Percentiles rank a stretch among this genome's conserved stretches.
These are phyloP conservation scores for Tetraselmis chui DNA, from an alignment of 139 green algal species.

Conservation along the genomic window DNA sequence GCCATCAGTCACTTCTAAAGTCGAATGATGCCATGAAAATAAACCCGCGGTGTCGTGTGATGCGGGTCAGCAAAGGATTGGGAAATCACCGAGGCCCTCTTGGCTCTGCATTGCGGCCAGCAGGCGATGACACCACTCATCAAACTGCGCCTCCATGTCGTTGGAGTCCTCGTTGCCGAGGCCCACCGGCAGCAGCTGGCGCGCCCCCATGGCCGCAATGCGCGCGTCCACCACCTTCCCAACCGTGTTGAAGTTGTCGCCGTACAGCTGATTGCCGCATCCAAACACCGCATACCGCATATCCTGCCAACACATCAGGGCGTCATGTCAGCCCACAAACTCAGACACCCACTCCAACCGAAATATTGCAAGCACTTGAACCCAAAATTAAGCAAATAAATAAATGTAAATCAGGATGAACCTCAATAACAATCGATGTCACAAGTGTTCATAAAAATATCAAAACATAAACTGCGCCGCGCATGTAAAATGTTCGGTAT, in stretches of 20 bases:
- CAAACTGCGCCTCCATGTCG: constrained; percentile 33
- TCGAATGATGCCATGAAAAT: background rate
- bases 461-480: no score
- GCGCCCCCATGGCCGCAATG: constrained; percentile 34
- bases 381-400: no score
- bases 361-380: no score
- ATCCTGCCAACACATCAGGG: no score
- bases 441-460: no score
- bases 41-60: background rate
- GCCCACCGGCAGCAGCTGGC: constrained; percentile 11
- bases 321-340: no score
- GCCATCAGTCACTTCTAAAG: no score
- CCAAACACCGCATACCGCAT: constrained; percentile 47
- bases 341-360: no score
- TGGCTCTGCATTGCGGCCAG: background rate
- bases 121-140: constrained; percentile 21
- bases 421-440: no score
- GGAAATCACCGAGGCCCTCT: background rate
- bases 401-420: no score
- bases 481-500: no score
- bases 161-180: constrained; percentile 49
- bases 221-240: constrained; percentile 27
- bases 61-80: constrained; percentile 2
- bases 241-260: constrained; percentile 40
- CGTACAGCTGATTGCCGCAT: constrained; percentile 46